Conservation (phyloP, 441 rosid species). For the Euphorbia schlechtendalii region DNA sequence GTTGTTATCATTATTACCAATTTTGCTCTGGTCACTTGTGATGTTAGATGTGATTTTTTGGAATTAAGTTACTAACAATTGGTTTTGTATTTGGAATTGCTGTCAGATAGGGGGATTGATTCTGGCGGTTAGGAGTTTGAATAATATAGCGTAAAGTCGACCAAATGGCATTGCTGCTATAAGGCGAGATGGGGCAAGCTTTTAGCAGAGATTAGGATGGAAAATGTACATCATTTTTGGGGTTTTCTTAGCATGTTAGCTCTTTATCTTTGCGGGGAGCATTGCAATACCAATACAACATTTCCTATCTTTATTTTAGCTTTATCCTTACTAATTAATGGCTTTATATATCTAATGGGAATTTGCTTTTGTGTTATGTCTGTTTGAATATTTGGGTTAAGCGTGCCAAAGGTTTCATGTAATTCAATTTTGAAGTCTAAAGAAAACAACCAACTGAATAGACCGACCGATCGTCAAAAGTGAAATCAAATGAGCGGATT, state of each 20-base stretch:
- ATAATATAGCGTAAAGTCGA: slow-evolving; percentile 4
- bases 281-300: neutral
- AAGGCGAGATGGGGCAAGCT: neutral
- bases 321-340: slow-evolving; percentile 2
- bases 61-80: too few relatives aligned
- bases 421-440: too few relatives aligned
- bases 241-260: slow-evolving; percentile 10
- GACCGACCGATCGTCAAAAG: too few relatives aligned
- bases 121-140: slow-evolving; percentile 17
- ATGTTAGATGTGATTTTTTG: too few relatives aligned
- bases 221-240: slow-evolving; percentile 15
- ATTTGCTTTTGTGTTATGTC: neutral
- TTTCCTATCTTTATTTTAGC: slow-evolving; percentile 12
- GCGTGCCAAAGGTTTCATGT: too few relatives aligned
- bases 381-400: neutral
- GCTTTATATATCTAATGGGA: neutral
- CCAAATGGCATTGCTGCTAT: neutral
- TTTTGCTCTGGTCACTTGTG: too few relatives aligned
- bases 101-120: slow-evolving; percentile 8
- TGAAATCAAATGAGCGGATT: too few relatives aligned
- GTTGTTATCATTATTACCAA: neutral
- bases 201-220: neutral
- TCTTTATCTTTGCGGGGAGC: neutral
- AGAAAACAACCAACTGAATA: too few relatives aligned
- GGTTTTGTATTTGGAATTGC: neutral